Conservation (phyloP, 768 basidiomycete genomes). For the Guyanaporus albipodus region DNA sequence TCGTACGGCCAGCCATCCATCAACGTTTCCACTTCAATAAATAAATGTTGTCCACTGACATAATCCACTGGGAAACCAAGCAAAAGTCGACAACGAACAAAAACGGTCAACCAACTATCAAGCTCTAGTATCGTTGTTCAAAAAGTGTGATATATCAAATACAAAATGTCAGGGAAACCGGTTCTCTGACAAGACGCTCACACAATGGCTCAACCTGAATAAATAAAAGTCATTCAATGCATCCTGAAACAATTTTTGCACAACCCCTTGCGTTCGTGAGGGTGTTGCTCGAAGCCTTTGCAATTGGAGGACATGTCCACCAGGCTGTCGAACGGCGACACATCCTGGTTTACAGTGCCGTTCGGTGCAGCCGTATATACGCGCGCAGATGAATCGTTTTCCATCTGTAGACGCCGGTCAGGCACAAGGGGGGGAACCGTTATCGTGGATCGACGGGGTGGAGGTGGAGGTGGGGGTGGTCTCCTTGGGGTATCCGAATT, state of each 20-base stretch:
- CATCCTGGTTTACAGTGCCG: conserved; percentile 36
- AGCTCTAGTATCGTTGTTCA: no score
- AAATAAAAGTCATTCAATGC: conserved; percentile 33
- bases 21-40: no score
- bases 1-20: no score
- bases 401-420: conserved; percentile 32
- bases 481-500: conserved; percentile 32
- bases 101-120: no score
- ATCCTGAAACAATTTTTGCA: conserved; percentile 65
- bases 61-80: no score
- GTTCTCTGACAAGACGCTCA: no score
- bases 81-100: no score
- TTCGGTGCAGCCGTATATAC: conserved; percentile 29
- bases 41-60: no score
- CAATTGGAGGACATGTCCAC: conserved; percentile 48
- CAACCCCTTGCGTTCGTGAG: conserved; percentile 60
- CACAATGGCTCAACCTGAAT: not conserved
- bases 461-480: conserved; percentile 48
- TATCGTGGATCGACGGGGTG: conserved; percentile 49
- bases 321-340: conserved; percentile 65
- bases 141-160: not conserved
- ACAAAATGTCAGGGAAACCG: no score
- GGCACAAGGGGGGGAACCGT: conserved; percentile 45
- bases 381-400: conserved; percentile 13
- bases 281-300: conserved; percentile 58